These are phyloP conservation scores for Periconia sp. DNA, from an alignment of 2,329 filamentous ascomycete species.

Conservation along the genomic window DNA sequence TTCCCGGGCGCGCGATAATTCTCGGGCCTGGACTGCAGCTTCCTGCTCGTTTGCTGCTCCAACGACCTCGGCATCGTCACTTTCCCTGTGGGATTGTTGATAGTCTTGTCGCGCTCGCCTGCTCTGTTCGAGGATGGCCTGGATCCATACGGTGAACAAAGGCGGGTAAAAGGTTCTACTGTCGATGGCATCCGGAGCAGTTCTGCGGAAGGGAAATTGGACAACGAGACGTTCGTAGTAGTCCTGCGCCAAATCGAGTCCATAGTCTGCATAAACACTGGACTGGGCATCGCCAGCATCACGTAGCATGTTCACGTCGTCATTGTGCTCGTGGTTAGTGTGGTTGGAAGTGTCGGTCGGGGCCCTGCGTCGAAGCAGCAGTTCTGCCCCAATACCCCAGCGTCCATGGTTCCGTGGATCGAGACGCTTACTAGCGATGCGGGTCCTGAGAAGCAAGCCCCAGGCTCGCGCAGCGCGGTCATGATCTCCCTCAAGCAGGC, in stretches of 20 bases:
- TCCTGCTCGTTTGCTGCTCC: constrained; percentile 23
- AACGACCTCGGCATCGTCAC: constrained; percentile 9
- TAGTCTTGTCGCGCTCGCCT: constrained; percentile 45
- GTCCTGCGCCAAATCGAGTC: constrained; percentile 60
- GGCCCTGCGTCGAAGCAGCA: constrained; percentile 64
- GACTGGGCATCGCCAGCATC: not conserved
- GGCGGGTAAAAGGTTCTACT: constrained; percentile 79
- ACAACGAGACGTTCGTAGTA: constrained; percentile 81
- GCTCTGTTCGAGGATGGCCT: constrained; percentile 65
- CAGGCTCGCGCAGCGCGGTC: constrained; percentile 72
- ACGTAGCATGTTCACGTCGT: not conserved
- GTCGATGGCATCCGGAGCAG: constrained; percentile 60
- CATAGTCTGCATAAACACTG: constrained; percentile 39
- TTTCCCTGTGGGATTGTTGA: constrained; percentile 5
- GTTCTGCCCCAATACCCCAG: constrained; percentile 85
- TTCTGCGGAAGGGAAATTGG: constrained; percentile 68
- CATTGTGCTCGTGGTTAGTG: not conserved
- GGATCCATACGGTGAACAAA: constrained; percentile 80
- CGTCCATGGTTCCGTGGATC: constrained; percentile 70
- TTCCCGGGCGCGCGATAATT: constrained; percentile 61
- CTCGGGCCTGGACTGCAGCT: constrained; percentile 48
- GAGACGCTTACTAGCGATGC: constrained; percentile 60
- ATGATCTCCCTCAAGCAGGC: constrained; percentile 71
- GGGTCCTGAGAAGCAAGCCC: constrained; percentile 69
- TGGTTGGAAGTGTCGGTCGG: constrained; percentile 1